These are phyloP conservation scores for Globisporangium megalacanthum DNA, from an alignment of 352 stramenopile genomes.

Conservation along the genomic window DNA sequence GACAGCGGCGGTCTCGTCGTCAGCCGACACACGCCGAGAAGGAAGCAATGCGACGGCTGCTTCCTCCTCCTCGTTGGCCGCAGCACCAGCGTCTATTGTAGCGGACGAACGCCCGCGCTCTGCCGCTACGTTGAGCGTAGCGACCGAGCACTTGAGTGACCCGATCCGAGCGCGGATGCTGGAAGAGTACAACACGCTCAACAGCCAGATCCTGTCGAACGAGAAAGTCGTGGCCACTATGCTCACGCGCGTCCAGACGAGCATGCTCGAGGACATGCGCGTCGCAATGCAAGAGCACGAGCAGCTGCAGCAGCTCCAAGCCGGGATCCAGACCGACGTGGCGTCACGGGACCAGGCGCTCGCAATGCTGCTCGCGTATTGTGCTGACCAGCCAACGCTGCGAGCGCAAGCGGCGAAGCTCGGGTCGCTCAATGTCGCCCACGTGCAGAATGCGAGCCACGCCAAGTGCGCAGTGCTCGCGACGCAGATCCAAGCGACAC, in stretches of 20 bases:
- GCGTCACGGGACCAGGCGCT: constrained; percentile 30
- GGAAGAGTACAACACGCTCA: constrained; percentile 28
- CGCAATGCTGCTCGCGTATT: constrained; percentile 32
- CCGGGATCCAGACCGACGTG: constrained; percentile 31
- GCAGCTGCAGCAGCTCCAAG: constrained; percentile 31
- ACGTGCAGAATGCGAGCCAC: constrained; percentile 8
- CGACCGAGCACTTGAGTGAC: constrained; percentile 3
- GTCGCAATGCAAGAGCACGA: constrained; percentile 23
- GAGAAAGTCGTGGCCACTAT: constrained; percentile 27
- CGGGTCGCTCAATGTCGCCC: constrained; percentile 2
- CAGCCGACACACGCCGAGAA: too few species aligned
- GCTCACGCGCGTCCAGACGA: constrained; percentile 18
- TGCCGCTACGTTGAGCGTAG: not conserved
- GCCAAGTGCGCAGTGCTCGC: constrained; percentile 10
- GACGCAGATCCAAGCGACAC: constrained; percentile 5
- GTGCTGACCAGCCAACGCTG: constrained; percentile 11
- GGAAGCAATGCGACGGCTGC: too few species aligned
- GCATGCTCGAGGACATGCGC: constrained; percentile 18
- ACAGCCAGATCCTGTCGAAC: constrained; percentile 37
- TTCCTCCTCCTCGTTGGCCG: too few species aligned
- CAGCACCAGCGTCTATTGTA: not conserved
- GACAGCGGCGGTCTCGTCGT: too few species aligned
- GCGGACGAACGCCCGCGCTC: too few species aligned
- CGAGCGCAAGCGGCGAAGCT: not conserved
- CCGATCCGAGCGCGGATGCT: constrained; percentile 11